Conservation (phyloP, 2,329 filamentous ascomycete genomes). For the Fusarium bactridioides region DNA sequence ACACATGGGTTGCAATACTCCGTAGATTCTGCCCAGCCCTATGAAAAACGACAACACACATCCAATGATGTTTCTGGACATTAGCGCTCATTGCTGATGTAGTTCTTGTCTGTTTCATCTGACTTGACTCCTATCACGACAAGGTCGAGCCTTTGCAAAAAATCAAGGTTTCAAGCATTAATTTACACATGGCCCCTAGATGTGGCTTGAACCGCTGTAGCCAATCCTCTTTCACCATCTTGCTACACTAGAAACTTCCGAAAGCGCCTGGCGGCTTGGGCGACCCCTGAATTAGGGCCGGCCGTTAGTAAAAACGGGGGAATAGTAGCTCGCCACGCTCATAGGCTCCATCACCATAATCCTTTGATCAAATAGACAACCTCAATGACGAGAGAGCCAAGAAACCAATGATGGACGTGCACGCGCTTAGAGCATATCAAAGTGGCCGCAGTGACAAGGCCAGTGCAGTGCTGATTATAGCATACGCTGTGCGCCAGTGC, state of each 20-base stretch:
- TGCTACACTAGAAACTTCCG: conserved; percentile 20
- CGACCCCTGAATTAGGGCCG: conserved; percentile 20
- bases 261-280: conserved; percentile 20
- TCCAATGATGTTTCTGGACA: not conserved
- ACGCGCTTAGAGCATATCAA: not conserved
- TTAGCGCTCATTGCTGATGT: not conserved
- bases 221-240: conserved; percentile 36
- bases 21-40: not conserved
- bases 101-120: conserved; percentile 15
- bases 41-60: not conserved
- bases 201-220: conserved; percentile 20
- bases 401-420: conserved; percentile 10
- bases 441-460: not conserved
- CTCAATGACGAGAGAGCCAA: not conserved
- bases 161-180: not conserved
- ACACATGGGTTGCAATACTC: not conserved
- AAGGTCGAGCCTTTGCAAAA: not conserved
- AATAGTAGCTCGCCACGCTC: not conserved
- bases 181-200: not conserved
- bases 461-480: not conserved
- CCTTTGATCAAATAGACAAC: conserved; percentile 22
- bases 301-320: not conserved
- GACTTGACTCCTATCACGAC: not conserved
- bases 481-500: not conserved
- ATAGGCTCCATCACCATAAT: conserved; percentile 17